These are phyloP conservation scores for Picocystis sp. DNA, from an alignment of 163 green algal species.

Conservation along the genomic window DNA sequence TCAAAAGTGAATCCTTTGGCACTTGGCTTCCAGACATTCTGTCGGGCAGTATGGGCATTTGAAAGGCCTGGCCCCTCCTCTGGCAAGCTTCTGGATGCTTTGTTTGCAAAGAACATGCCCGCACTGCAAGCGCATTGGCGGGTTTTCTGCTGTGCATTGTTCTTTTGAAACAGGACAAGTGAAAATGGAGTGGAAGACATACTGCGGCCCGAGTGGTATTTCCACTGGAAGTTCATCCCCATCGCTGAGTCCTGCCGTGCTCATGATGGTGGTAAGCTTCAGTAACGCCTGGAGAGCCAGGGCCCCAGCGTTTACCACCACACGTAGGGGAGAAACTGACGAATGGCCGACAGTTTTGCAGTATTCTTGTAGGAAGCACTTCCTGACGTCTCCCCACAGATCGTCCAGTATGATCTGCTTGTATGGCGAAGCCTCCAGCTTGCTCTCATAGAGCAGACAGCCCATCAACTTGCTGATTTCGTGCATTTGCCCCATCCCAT, in stretches of 20 bases:
- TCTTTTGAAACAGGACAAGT: constrained; percentile 75
- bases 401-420: constrained; percentile 28
- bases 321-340: constrained; percentile 58
- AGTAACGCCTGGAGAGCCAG: constrained; percentile 67
- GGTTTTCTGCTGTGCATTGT: constrained; percentile 60
- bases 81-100: constrained; percentile 60
- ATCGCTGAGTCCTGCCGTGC: too few species aligned
- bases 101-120: constrained; percentile 79
- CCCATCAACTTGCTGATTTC: constrained; percentile 80
- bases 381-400: constrained; percentile 44
- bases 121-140: constrained; percentile 81
- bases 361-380: constrained; percentile 61
- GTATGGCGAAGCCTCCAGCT: constrained; percentile 23
- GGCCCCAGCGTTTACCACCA: constrained; percentile 53
- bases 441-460: constrained; percentile 46
- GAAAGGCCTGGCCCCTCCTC: constrained; percentile 52
- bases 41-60: constrained; percentile 94
- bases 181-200: constrained; percentile 87
- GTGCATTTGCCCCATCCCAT: constrained; percentile 38
- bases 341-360: constrained; percentile 72
- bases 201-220: constrained; percentile 69
- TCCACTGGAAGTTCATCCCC: constrained; percentile 70
- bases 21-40: constrained; percentile 36
- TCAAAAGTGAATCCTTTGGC: constrained; percentile 19
- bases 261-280: constrained; percentile 47